phyloP scores from a whole-genome alignment of 2,329 filamentous ascomycete species.

The Fonsecaea pugnacius region DNA sequence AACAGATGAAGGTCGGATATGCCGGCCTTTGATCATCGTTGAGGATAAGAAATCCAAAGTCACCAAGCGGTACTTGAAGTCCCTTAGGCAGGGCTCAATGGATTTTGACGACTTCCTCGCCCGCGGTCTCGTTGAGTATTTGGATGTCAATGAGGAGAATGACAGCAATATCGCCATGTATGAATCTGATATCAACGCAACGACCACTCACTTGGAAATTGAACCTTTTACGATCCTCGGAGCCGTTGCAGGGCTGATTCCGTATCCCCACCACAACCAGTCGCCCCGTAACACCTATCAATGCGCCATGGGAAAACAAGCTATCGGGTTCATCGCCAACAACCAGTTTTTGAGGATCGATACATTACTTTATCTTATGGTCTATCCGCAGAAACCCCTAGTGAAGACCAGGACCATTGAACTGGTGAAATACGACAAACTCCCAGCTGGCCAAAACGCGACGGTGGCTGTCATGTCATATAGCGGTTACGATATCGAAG shows the following conservation, averaged over 20 bases:
- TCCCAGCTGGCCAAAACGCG: constrained; percentile 94
- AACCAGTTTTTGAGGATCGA: constrained; percentile 98
- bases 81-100: constrained; percentile 79
- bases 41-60: constrained; percentile 85
- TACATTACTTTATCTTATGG: constrained; percentile 91
- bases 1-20: constrained; percentile 95
- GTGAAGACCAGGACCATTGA: constrained; percentile 97
- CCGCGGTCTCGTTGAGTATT: constrained; percentile 88
- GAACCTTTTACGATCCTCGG: constrained; percentile 97
- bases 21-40: constrained; percentile 92
- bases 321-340: constrained; percentile 95
- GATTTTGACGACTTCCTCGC: constrained; percentile 94
- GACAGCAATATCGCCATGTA: constrained; percentile 91
- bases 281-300: constrained; percentile 98
- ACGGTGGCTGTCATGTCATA: constrained; percentile 99
- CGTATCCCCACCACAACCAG: constrained; percentile 98
- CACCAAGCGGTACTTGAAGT: constrained; percentile 74
- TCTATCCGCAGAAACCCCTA: constrained; percentile 97
- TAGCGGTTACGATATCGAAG: constrained; percentile 98
- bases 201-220: constrained; percentile 93
- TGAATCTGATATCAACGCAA: constrained; percentile 78
- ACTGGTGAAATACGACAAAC: constrained; percentile 93
- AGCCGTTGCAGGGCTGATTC: constrained; percentile 93
- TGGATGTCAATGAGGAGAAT: constrained; percentile 97
- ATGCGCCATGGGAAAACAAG: constrained; percentile 99